Conservation (phyloP, 2,329 filamentous ascomycete species). For the Neofusicoccum parvum region DNA sequence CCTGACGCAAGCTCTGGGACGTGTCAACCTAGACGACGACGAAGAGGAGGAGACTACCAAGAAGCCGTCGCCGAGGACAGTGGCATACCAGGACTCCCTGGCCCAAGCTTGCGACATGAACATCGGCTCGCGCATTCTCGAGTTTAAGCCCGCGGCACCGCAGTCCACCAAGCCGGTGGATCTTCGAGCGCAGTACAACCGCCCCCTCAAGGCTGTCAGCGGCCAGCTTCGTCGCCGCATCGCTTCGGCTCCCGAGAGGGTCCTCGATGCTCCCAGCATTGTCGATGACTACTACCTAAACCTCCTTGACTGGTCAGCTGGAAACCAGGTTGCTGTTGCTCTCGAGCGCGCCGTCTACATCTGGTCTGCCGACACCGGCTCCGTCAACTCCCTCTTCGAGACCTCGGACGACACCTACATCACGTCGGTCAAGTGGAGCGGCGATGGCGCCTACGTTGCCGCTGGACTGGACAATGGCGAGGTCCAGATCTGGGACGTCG, state of each 20-base stretch:
- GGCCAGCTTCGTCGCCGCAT: conserved; percentile 91
- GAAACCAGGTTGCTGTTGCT: conserved; percentile 97
- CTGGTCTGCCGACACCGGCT: conserved; percentile 94
- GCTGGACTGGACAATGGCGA: conserved; percentile 94
- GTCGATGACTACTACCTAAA: conserved; percentile 99
- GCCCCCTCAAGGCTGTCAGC: conserved; percentile 79
- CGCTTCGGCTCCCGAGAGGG: conserved; percentile 90
- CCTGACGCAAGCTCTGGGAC: conserved; percentile 11
- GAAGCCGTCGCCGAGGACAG: conserved; percentile 81
- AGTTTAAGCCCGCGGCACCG: conserved; percentile 97
- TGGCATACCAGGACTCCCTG: conserved; percentile 89
- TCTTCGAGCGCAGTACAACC: conserved; percentile 95
- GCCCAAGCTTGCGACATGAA: conserved; percentile 90
- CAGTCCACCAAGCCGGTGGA: conserved; percentile 99
- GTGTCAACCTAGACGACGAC: conserved; percentile 66
- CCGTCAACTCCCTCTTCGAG: conserved; percentile 86
- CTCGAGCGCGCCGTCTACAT: conserved; percentile 97
- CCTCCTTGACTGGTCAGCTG: conserved; percentile 95
- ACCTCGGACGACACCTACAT: conserved; percentile 89
- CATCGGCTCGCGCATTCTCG: conserved; percentile 91
- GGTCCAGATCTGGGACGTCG: conserved; percentile 98
- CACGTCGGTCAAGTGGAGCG: conserved; percentile 98
- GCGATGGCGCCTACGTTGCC: conserved; percentile 92
- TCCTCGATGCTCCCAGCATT: conserved; percentile 91
- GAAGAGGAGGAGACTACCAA: conserved; percentile 63